Percentiles rank a stretch among this genome's conserved stretches.
phyloP scores from a whole-genome alignment of 352 stramenopile species.

The Plasmopara viticola region DNA sequence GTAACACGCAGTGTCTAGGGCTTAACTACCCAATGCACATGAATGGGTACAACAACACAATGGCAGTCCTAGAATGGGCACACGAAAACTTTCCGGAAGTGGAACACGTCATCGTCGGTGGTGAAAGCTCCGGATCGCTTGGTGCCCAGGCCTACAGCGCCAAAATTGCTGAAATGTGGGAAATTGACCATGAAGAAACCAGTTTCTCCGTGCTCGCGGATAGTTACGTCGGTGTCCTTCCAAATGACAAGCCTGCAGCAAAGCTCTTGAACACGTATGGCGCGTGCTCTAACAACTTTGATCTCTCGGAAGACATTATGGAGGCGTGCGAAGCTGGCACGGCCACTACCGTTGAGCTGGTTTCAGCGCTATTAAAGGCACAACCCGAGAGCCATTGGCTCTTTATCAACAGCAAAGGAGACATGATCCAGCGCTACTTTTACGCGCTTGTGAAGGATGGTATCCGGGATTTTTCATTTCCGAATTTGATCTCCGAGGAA shows the following conservation, averaged over 20 bases:
- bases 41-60: conserved; percentile 62
- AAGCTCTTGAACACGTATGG: conserved; percentile 37
- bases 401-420: conserved; percentile 53
- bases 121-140: conserved; percentile 49
- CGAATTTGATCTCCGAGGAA: conserved; percentile 37
- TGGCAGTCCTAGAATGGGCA: conserved; percentile 53
- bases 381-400: conserved; percentile 43
- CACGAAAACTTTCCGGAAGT: conserved; percentile 49
- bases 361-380: conserved; percentile 31
- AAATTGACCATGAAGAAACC: conserved; percentile 35
- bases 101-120: conserved; percentile 41
- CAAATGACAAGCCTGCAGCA: conserved; percentile 26
- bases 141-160: conserved; percentile 36
- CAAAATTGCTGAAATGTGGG: conserved; percentile 45
- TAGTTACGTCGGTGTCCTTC: conserved; percentile 51
- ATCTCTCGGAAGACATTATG: conserved; percentile 30
- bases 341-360: conserved; percentile 30
- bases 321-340: conserved; percentile 36
- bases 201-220: conserved; percentile 40
- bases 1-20: conserved; percentile 26
- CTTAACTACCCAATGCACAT: conserved; percentile 43
- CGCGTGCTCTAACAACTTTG: conserved; percentile 23
- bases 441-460: conserved; percentile 51
- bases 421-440: conserved; percentile 53
- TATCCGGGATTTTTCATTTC: conserved; percentile 50